Base-by-base conservation (phyloP, 257 asterid species). In the Lithospermum erythrorhizon region DNA sequence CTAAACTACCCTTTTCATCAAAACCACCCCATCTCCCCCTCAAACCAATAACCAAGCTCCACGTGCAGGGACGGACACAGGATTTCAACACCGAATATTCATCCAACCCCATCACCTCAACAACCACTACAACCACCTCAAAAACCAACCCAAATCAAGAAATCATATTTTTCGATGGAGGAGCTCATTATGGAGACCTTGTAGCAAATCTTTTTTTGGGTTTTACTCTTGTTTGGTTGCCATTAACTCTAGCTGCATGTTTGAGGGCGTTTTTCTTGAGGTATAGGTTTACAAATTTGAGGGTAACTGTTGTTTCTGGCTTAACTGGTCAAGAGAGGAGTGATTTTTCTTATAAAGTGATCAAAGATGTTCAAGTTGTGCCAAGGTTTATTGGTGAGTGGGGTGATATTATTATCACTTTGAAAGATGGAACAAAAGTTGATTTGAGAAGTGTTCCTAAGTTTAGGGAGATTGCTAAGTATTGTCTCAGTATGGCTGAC, bases 181-280 rank as follows among this genome's bases (percentile, higher is more conserved):
- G 98, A 5, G 94, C 98, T 17, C 98, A 88, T 78, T 91, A 88
- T 70, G 98, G 98, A 3, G 98, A 91, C 85, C 95, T 91, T 9
- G 55, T 82, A 60, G 97, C 97, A 9, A 91, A 91, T 74, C 86
- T 91, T 6, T 37, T 91, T 4, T 76, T 91, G 77, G 98, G 98
- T 14, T 88, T 91, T 79, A 91, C 97, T 23, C 95, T 91, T 2
- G 64, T 91, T 10, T 91, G 98, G 98, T 80, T 91, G 66, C 98
- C 97, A 37, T 59, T 91, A 47, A 81, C 95, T 0, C 72, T 86
- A 22, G 98, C 98, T 21, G 88, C 98, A 16, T 95, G 89, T 6
- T 65, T 88, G 55, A 70, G 98, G 66, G 95, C 86, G 0, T 91
- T 91, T 71, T 84, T 56, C 65, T 77, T 91, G 54, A 67, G 97